Evolutionary conservation across 768 basidiomycete genomes (phyloP).

Genomic region (Austroboletus festivus): DNA sequence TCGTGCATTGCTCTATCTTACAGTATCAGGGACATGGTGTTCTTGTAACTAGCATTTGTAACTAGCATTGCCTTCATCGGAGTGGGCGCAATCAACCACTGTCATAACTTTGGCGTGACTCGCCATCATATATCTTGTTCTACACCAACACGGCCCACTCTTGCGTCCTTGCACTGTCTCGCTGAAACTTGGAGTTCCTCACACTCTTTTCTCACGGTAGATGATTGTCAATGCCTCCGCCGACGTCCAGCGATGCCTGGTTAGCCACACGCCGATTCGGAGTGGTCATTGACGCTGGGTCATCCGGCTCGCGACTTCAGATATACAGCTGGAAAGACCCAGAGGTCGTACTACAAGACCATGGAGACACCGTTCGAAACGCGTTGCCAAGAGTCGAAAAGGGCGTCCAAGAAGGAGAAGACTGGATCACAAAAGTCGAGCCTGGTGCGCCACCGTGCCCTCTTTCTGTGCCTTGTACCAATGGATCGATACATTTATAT

Average conservation of each 20-base stretch:
- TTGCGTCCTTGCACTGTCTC: too few relatives aligned
- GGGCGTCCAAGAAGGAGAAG: slow-evolving; percentile 74
- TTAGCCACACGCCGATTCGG: slow-evolving; percentile 80
- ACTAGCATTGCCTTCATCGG: too few relatives aligned
- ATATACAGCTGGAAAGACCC: slow-evolving; percentile 97
- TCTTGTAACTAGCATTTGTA: too few relatives aligned
- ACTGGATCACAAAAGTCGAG: slow-evolving; percentile 90
- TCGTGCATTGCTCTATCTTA: too few relatives aligned
- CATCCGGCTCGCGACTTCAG: slow-evolving; percentile 92
- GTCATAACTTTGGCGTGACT: too few relatives aligned
- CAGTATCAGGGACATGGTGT: too few relatives aligned
- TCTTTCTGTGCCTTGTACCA: not conserved
- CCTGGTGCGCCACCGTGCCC: slow-evolving; percentile 62
- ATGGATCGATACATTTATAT: too few relatives aligned
- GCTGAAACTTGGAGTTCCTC: slow-evolving; percentile 10
- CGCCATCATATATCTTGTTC: too few relatives aligned
- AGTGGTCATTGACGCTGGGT: slow-evolving; percentile 97
- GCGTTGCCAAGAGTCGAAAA: slow-evolving; percentile 86
- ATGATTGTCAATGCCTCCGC: slow-evolving; percentile 65
- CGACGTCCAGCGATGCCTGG: slow-evolving; percentile 70
- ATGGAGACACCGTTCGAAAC: slow-evolving; percentile 46
- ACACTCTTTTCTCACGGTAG: slow-evolving; percentile 24
- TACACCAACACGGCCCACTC: too few relatives aligned
- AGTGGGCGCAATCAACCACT: too few relatives aligned
- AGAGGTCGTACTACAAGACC: slow-evolving; percentile 51